Evolutionary conservation across 1,139 yeast species (phyloP).

Genomic region (Yamadazyma trypodendri): DNA sequence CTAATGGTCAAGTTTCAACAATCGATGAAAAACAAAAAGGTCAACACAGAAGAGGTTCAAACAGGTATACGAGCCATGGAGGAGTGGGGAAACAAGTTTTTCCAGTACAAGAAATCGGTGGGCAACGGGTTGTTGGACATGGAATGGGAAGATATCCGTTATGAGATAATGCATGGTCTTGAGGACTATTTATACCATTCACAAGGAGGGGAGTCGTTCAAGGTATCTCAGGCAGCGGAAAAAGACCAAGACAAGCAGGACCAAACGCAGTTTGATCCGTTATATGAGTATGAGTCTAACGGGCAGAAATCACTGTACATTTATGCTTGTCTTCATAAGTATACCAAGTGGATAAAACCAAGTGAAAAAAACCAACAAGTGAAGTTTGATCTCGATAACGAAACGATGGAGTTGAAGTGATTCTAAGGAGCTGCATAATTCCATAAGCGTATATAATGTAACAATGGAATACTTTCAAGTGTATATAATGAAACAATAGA

Average conservation of each 20-base stretch:
- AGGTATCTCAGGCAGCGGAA: conserved; percentile 2
- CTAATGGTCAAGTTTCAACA: conserved; percentile 6
- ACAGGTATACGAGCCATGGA: conserved; percentile 27
- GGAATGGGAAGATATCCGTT: conserved; percentile 48
- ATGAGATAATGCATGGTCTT: conserved; percentile 38
- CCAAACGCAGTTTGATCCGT: conserved; percentile 30
- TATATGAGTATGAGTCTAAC: conserved; percentile 34
- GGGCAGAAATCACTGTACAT: conserved; percentile 33
- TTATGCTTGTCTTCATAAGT: conserved; percentile 26
- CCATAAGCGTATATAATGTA: no score
- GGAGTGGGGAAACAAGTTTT: conserved; percentile 36
- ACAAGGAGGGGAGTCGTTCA: conserved; percentile 27
- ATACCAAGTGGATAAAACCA: conserved; percentile 25
- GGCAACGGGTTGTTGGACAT: conserved; percentile 40
- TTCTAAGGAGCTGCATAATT: no score
- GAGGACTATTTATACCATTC: conserved; percentile 36
- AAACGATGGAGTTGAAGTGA: conserved; percentile 16
- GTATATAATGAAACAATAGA: no score
- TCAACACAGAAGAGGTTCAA: conserved; percentile 20
- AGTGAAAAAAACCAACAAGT: conserved; percentile 8
- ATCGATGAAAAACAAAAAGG: conserved; percentile 7
- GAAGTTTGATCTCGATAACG: conserved; percentile 30
- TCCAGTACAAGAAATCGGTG: conserved; percentile 40
- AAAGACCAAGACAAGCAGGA: conserved; percentile 4
- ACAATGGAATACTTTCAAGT: no score